Percentiles rank a stretch among this genome's conserved stretches.
These are phyloP conservation scores for Amanita phalloides DNA, from an alignment of 768 basidiomycete species.

Conservation along the genomic window DNA sequence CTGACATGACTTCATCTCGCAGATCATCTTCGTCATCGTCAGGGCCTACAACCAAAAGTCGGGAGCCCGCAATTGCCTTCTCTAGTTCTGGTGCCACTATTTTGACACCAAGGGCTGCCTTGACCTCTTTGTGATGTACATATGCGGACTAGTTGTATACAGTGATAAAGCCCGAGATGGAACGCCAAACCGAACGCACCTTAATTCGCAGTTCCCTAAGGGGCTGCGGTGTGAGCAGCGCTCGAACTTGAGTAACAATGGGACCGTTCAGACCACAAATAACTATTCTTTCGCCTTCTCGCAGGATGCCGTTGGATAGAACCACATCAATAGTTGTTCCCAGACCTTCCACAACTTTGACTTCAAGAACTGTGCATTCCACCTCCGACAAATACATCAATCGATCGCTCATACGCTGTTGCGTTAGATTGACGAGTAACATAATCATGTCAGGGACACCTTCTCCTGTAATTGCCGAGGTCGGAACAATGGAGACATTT, in stretches of 20 bases:
- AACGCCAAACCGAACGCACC: conserved; percentile 29
- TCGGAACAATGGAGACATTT: conserved; percentile 94
- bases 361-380: conserved; percentile 96
- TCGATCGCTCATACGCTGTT: conserved; percentile 94
- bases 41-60: conserved; percentile 83
- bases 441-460: conserved; percentile 99
- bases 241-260: conserved; percentile 90
- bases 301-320: conserved; percentile 86
- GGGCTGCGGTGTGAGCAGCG: conserved; percentile 92
- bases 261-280: conserved; percentile 96
- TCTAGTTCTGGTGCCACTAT: conserved; percentile 91
- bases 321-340: conserved; percentile 98
- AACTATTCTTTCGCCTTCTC: conserved; percentile 89
- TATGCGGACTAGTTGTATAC: conserved; percentile 63
- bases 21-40: conserved; percentile 96
- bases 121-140: conserved; percentile 95
- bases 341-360: conserved; percentile 96
- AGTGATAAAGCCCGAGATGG: conserved; percentile 5
- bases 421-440: conserved; percentile 93
- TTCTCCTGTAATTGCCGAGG: conserved; percentile 96
- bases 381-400: conserved; percentile 97
- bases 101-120: conserved; percentile 95
- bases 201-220: conserved; percentile 93
- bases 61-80: conserved; percentile 96
- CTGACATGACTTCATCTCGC: conserved; percentile 93